A percentile compares a stretch with the other conserved stretches of the same genome.
These are phyloP conservation scores for Collariella sp. DNA, from an alignment of 495 filamentous ascomycete species.

Conservation along the genomic window DNA sequence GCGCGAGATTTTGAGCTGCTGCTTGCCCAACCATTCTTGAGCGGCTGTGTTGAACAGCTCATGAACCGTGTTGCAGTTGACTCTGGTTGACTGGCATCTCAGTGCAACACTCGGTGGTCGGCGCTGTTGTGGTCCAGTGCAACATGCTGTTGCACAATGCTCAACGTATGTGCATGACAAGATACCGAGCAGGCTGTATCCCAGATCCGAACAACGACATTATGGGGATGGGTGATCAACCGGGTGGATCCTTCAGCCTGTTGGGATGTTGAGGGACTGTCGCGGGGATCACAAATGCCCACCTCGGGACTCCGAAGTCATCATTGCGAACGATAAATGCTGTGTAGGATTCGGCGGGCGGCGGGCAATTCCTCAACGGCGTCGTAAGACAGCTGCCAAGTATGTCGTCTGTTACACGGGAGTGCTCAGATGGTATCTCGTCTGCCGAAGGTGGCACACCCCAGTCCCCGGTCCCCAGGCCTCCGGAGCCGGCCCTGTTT, in stretches of 20 bases:
- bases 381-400: neutral
- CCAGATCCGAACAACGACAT: neutral
- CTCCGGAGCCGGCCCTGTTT: neutral
- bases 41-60: neutral
- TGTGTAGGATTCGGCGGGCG: neutral
- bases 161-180: neutral
- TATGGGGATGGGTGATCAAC: neutral
- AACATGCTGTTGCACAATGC: neutral
- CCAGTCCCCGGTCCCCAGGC: neutral
- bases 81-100: neutral
- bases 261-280: neutral
- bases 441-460: conserved; percentile 2
- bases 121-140: neutral
- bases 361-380: neutral
- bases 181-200: neutral
- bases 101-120: neutral
- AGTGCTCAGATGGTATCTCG: conserved; percentile 4
- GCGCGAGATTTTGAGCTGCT: neutral
- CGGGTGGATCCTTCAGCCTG: neutral
- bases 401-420: conserved; percentile 3
- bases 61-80: neutral
- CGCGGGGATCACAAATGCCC: neutral
- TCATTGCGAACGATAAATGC: neutral
- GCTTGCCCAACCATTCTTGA: neutral
- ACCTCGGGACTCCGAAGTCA: neutral